Percentiles rank a stretch among this genome's conserved stretches.
Evolutionary conservation across 2,329 filamentous ascomycete genomes (phyloP).

Genomic region (Ceratocystis diversiconidia): DNA sequence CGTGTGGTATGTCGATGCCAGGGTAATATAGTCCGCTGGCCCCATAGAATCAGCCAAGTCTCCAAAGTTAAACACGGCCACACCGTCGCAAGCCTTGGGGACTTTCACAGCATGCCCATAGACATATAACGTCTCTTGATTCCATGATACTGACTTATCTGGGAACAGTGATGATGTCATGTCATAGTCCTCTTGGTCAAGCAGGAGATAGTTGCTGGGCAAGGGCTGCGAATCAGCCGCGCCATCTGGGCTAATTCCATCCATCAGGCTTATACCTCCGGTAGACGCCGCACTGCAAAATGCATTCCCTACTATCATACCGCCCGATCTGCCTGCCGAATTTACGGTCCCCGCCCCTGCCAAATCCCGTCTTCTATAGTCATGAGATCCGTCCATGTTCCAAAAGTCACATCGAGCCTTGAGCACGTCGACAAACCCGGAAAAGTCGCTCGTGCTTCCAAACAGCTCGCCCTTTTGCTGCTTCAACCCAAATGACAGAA

Average conservation of each 20-base stretch:
- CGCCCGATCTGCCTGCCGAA: neutral
- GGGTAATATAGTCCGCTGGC: conserved; percentile 68
- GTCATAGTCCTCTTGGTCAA: neutral
- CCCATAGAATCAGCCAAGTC: conserved; percentile 56
- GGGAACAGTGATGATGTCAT: neutral
- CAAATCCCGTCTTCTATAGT: conserved; percentile 25
- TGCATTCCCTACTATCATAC: neutral
- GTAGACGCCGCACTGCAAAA: neutral
- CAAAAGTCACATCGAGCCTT: conserved; percentile 69
- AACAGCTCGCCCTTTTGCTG: conserved; percentile 36
- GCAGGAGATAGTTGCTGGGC: conserved; percentile 11
- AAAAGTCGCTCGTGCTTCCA: conserved; percentile 55
- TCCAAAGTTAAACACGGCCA: conserved; percentile 51
- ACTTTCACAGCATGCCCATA: conserved; percentile 52
- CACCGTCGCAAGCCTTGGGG: conserved; percentile 41
- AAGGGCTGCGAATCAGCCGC: neutral
- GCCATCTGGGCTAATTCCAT: neutral
- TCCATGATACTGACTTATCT: conserved; percentile 26
- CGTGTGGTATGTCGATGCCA: conserved; percentile 68
- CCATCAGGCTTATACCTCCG: neutral
- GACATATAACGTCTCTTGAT: conserved; percentile 32
- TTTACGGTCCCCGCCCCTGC: neutral
- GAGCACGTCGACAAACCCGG: conserved; percentile 59
- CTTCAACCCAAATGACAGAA: conserved; percentile 25
- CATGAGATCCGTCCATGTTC: conserved; percentile 64